Conservation (phyloP, 2,329 filamentous ascomycete genomes). For the Ophiocordyceps robertsii region DNA sequence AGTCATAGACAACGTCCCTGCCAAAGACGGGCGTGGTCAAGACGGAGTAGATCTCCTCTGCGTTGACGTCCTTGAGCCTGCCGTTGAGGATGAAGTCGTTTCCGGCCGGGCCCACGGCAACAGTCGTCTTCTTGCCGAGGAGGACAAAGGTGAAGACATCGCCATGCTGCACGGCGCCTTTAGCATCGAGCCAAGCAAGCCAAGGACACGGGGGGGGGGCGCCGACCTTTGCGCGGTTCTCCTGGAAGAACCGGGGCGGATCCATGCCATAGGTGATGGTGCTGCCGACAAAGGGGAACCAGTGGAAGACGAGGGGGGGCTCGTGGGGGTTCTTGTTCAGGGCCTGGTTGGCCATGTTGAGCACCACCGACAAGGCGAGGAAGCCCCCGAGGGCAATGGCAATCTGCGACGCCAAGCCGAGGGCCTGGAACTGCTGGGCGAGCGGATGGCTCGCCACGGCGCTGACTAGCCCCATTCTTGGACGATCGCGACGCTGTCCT, state of each 20-base stretch:
- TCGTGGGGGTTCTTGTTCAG: conserved; percentile 73
- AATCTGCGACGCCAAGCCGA: conserved; percentile 34
- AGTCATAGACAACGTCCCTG: conserved; percentile 79
- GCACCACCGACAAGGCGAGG: conserved; percentile 43
- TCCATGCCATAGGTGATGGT: conserved; percentile 93
- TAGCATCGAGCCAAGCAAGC: background rate
- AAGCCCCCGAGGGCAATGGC: conserved; percentile 28
- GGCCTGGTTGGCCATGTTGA: conserved; percentile 72
- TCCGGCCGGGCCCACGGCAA: conserved; percentile 66
- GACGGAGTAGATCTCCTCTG: conserved; percentile 79
- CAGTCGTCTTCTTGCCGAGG: conserved; percentile 79
- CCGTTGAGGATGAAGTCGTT: conserved; percentile 90
- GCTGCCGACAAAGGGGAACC: conserved; percentile 74
- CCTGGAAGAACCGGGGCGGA: conserved; percentile 75
- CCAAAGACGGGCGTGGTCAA: conserved; percentile 65
- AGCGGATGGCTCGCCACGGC: conserved; percentile 33
- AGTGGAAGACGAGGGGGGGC: conserved; percentile 70
- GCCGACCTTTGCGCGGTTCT: conserved; percentile 59
- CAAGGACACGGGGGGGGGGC: background rate
- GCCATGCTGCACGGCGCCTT: conserved; percentile 48
- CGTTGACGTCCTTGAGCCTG: conserved; percentile 78
- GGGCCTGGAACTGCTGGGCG: conserved; percentile 33
- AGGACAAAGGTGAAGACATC: conserved; percentile 84
- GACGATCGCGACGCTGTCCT: background rate
- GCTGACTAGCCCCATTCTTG: conserved; percentile 42